Evolutionary conservation across 495 filamentous ascomycete genomes (phyloP).

Genomic region (Corynascus novoguineensis): DNA sequence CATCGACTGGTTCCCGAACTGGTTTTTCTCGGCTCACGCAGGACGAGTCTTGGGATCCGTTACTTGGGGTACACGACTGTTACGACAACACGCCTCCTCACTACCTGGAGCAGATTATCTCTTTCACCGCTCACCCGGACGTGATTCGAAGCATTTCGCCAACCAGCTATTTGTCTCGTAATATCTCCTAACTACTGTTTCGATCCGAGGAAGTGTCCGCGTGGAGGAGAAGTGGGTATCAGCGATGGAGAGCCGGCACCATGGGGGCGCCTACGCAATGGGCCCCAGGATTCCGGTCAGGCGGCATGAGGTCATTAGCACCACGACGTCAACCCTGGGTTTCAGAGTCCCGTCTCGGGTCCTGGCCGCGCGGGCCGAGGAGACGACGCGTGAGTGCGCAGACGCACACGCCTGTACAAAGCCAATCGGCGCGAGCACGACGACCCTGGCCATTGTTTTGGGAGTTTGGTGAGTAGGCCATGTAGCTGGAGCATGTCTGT

Average conservation of each 20-base stretch:
- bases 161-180: background rate
- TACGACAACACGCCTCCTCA: conserved; percentile 27
- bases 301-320: conserved; percentile 6
- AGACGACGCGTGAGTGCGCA: conserved; percentile 17
- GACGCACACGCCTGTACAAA: conserved; percentile 45
- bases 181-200: background rate
- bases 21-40: background rate
- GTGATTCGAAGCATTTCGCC: background rate
- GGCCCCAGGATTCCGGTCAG: conserved; percentile 26
- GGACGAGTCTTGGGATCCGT: background rate
- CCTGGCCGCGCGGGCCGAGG: conserved; percentile 14
- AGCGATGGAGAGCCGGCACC: conserved; percentile 28
- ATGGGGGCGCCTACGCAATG: conserved; percentile 22
- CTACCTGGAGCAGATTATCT: conserved; percentile 17
- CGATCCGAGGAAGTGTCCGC: background rate
- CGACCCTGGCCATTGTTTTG: conserved; percentile 70
- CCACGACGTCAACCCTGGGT: conserved; percentile 13
- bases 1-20: background rate
- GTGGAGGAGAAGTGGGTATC: conserved; percentile 11
- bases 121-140: background rate
- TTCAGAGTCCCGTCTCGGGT: conserved; percentile 18
- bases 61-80: conserved; percentile 24
- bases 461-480: conserved; percentile 68
- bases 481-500: background rate
- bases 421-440: conserved; percentile 49